Base-by-base conservation (phyloP, 1,284 basidiomycete species). In the Sutorius eximius region DNA sequence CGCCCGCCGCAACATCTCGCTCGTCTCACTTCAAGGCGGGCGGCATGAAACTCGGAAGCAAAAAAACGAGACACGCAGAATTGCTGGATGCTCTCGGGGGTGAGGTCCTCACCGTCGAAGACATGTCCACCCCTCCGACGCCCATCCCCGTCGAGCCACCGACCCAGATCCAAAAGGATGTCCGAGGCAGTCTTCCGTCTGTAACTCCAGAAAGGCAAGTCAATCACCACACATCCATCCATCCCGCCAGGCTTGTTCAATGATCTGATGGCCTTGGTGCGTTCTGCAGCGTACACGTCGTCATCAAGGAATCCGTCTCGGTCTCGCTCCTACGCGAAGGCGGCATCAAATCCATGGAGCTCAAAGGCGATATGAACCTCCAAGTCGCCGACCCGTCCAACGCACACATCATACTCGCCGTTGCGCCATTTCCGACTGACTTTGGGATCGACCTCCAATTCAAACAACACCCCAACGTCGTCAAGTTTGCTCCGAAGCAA, bases 21-120 rank as follows among this genome's bases (percentile, higher is more conserved):
- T 65, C 82, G 0, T 88, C 92, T 10, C 85, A 91, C 1, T 98
- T 99, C 86, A 98, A 97, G 79, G 87, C 90, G 50, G 85, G 88
- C 33, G 95, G 96, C 32, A 98, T 99, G 96, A 98, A 98, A 71
- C 82, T 99, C n/a, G 95, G 95, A 36, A 82, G 85, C 64, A 97
- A 96, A 77, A 96, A 94, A 74, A 88, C 87, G 48, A 89, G 88
- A 65, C 88, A 91, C 61, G 86, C 89, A 20, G 94, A 96, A 61
- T 75, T 98, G 20, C 75, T 97, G 44, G 92, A 94, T 66, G 87
- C 91, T 3, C 79, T 98, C 15, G 93, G 92, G n/a, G 85, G 86
- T 3, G 92, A 92, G 61, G 82, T 82, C 12, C 76, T 86, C 36
- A 75, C 84, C 4, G 74, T 77, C 22, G 77, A 84, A 51, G 83